Evolutionary conservation across 2,329 filamentous ascomycete genomes (phyloP).

Genomic region (Fusarium luffae): DNA sequence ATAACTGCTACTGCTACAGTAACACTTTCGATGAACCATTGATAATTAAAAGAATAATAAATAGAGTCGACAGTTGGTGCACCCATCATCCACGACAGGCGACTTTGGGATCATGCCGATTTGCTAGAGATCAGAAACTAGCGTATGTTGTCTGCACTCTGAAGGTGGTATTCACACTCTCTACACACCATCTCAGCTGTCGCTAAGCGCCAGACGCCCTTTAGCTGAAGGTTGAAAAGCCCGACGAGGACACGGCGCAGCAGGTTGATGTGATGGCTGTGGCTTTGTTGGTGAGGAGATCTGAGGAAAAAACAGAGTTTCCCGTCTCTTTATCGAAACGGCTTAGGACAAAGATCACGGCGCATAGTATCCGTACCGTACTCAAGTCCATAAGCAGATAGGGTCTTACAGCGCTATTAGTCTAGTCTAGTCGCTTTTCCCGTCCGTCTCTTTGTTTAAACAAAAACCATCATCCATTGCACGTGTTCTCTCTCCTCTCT

Average conservation of each 20-base stretch:
- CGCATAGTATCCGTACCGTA: background rate
- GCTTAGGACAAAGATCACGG: slow-evolving; percentile 5
- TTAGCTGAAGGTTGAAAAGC: slow-evolving; percentile 3
- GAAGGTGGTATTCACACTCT: slow-evolving; percentile 24
- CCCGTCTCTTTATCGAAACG: background rate
- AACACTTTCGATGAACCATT: background rate
- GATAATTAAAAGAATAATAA: background rate
- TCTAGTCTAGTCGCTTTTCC: background rate
- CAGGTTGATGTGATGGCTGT: background rate
- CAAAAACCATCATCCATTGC: slow-evolving; percentile 2
- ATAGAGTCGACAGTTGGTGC: background rate
- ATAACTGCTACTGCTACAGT: background rate
- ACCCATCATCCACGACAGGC: slow-evolving; percentile 10
- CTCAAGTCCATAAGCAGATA: slow-evolving; percentile 8
- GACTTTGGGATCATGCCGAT: slow-evolving; percentile 25
- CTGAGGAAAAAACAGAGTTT: slow-evolving; percentile 31
- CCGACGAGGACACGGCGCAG: slow-evolving; percentile 11
- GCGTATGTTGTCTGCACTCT: slow-evolving; percentile 10
- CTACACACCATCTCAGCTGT: slow-evolving; percentile 37
- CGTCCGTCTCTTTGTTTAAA: slow-evolving; percentile 12
- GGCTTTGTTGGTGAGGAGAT: slow-evolving; percentile 11
- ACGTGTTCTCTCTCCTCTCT: slow-evolving; percentile 14
- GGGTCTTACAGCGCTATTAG: background rate
- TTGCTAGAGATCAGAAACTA: slow-evolving; percentile 27
- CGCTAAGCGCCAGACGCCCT: slow-evolving; percentile 38